Evolutionary conservation across 345 rosid genomes (phyloP).

Genomic region (Sonneratia alba): DNA sequence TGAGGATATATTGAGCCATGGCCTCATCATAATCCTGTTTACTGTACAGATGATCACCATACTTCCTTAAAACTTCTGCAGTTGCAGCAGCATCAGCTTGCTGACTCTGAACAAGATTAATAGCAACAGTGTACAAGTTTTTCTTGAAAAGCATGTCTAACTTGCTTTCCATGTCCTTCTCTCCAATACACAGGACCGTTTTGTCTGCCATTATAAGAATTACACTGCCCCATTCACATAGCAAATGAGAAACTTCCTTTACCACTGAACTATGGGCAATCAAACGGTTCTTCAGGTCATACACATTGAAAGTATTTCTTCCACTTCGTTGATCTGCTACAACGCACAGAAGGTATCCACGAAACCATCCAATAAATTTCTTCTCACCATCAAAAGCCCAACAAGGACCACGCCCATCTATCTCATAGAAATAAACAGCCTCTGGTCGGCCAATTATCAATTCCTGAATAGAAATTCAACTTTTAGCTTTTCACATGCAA

Average conservation of each 20-base stretch:
- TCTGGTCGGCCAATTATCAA: slow-evolving; percentile 86
- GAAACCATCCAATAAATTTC: slow-evolving; percentile 86
- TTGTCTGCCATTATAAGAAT: slow-evolving; percentile 66
- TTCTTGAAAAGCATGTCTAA: slow-evolving; percentile 97
- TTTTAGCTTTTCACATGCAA: background rate
- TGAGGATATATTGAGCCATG: slow-evolving; percentile 85
- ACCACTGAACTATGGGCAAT: slow-evolving; percentile 80
- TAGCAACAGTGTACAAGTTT: slow-evolving; percentile 83
- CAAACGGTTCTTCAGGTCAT: slow-evolving; percentile 83
- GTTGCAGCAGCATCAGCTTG: slow-evolving; percentile 99
- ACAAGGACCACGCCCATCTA: slow-evolving; percentile 99
- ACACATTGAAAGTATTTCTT: slow-evolving; percentile 62
- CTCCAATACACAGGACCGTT: slow-evolving; percentile 68
- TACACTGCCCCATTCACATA: slow-evolving; percentile 92
- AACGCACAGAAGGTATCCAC: slow-evolving; percentile 87
- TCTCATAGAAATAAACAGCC: slow-evolving; percentile 91
- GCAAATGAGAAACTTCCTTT: slow-evolving; percentile 87
- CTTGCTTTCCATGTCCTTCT: slow-evolving; percentile 99
- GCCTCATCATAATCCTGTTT: slow-evolving; percentile 97
- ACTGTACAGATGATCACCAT: slow-evolving; percentile 88
- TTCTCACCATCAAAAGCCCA: slow-evolving; percentile 99
- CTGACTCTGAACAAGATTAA: slow-evolving; percentile 95
- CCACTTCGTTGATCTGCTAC: slow-evolving; percentile 79
- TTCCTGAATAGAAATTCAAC: slow-evolving; percentile 43
- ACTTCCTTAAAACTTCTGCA: slow-evolving; percentile 93